Evolutionary conservation across 306 rosid genomes (phyloP).

Genomic region (Fragaria nilgerrensis): DNA sequence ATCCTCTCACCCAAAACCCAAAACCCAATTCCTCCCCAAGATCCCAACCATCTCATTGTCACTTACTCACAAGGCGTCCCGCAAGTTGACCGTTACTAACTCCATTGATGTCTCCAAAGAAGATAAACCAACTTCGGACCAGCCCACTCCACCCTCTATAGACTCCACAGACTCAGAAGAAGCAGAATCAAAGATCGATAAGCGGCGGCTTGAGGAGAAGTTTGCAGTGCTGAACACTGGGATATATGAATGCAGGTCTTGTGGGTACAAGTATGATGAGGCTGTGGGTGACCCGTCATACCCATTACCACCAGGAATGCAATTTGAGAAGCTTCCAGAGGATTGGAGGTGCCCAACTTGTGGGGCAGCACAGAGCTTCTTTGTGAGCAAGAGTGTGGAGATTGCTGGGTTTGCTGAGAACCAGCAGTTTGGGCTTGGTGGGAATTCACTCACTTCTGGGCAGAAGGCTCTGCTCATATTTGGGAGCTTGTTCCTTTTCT

Average conservation of each 20-base stretch:
- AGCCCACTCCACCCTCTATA: slow-evolving; percentile 24
- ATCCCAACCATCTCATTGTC: slow-evolving; percentile 24
- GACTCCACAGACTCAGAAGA: neutral
- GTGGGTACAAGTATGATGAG: slow-evolving; percentile 88
- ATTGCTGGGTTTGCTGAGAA: slow-evolving; percentile 95
- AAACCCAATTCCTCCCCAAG: slow-evolving; percentile 30
- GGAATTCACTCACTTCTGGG: slow-evolving; percentile 76
- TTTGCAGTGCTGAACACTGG: slow-evolving; percentile 90
- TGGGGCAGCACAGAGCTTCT: slow-evolving; percentile 87
- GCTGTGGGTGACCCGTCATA: slow-evolving; percentile 79
- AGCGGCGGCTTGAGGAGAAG: slow-evolving; percentile 77
- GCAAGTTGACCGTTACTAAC: slow-evolving; percentile 24
- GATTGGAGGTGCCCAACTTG: slow-evolving; percentile 98
- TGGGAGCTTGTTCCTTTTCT: slow-evolving; percentile 75
- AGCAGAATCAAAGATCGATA: slow-evolving; percentile 33
- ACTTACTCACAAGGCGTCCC: slow-evolving; percentile 15
- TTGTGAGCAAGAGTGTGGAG: slow-evolving; percentile 82
- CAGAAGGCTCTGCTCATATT: slow-evolving; percentile 86
- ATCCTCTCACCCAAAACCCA: slow-evolving; percentile 34
- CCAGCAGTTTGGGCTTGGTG: slow-evolving; percentile 93
- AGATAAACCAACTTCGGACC: slow-evolving; percentile 52
- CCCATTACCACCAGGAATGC: slow-evolving; percentile 79
- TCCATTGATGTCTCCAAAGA: slow-evolving; percentile 80
- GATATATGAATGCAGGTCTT: slow-evolving; percentile 89
- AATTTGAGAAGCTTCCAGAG: slow-evolving; percentile 73